Conservation (phyloP, 2,329 filamentous ascomycete species). For the Neofusicoccum sp. region DNA sequence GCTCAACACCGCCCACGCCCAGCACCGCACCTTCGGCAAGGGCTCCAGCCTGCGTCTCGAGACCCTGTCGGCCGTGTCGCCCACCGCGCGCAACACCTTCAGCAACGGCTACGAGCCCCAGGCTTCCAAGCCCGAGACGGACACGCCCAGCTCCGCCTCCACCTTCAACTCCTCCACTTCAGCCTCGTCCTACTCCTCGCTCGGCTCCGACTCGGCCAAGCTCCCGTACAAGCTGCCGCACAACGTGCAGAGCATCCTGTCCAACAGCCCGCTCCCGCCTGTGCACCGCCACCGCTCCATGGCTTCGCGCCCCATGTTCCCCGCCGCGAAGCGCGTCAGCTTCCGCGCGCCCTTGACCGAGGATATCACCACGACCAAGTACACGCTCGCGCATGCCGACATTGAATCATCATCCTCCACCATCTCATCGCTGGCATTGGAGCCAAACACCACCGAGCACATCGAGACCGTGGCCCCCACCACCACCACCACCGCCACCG, state of each 20-base stretch:
- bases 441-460: conserved; percentile 22
- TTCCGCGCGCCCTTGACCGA: conserved; percentile 58
- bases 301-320: conserved; percentile 49
- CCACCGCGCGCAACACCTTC: conserved; percentile 61
- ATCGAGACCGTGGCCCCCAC: background rate
- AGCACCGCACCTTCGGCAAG: conserved; percentile 52
- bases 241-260: conserved; percentile 46
- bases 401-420: conserved; percentile 43
- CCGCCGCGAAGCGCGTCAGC: conserved; percentile 56
- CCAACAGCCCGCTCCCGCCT: conserved; percentile 43
- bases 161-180: conserved; percentile 38
- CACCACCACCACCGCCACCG: background rate
- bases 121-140: conserved; percentile 29
- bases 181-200: conserved; percentile 25
- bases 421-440: conserved; percentile 31
- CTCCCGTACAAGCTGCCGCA: conserved; percentile 48
- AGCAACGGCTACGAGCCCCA: conserved; percentile 55
- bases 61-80: conserved; percentile 56
- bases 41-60: conserved; percentile 53
- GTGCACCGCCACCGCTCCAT: conserved; percentile 37
- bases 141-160: conserved; percentile 38
- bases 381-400: conserved; percentile 57
- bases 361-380: conserved; percentile 57
- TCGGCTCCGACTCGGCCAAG: conserved; percentile 33
- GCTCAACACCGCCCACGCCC: conserved; percentile 55